phyloP scores from a whole-genome alignment of 2,329 filamentous ascomycete species.

The Alternaria angustiovoidea region DNA sequence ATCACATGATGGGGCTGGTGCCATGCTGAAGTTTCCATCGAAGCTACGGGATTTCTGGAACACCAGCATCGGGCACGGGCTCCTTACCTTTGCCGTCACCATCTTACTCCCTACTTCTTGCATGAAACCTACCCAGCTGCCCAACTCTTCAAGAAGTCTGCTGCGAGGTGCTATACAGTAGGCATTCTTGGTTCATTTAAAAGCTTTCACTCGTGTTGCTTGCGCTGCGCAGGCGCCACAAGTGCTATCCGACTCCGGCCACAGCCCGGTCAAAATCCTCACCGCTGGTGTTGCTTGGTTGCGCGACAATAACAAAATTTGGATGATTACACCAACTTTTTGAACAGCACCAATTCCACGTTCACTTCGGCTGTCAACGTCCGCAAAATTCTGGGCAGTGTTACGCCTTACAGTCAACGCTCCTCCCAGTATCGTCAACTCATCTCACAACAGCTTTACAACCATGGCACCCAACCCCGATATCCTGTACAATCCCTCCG shows the following conservation, averaged over 20 bases:
- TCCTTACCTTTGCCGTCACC: slow-evolving; percentile 12
- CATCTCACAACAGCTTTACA: not conserved
- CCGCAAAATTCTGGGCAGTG: not conserved
- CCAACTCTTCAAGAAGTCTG: not conserved
- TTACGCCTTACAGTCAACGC: not conserved
- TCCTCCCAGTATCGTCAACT: not conserved
- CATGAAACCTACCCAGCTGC: not conserved
- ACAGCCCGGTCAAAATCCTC: slow-evolving; percentile 19
- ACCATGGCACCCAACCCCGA: slow-evolving; percentile 16
- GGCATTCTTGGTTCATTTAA: not conserved
- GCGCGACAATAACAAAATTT: slow-evolving; percentile 12
- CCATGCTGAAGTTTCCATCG: slow-evolving; percentile 14
- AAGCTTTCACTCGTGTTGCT: not conserved
- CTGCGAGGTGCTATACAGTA: not conserved
- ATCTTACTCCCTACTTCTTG: slow-evolving; percentile 7
- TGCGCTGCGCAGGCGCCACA: slow-evolving; percentile 5
- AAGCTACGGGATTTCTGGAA: slow-evolving; percentile 21
- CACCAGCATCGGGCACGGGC: slow-evolving; percentile 15
- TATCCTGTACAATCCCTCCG: slow-evolving; percentile 8
- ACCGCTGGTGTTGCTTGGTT: slow-evolving; percentile 6
- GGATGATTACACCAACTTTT: not conserved
- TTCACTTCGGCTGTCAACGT: not conserved
- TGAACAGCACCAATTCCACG: not conserved
- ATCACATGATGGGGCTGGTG: slow-evolving; percentile 13
- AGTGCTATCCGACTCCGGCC: slow-evolving; percentile 6